Evolutionary conservation across 2,329 filamentous ascomycete genomes (phyloP), one percentile per base, ranked within the genome.

Genomic region (Microcyclospora pomicola): DNA sequence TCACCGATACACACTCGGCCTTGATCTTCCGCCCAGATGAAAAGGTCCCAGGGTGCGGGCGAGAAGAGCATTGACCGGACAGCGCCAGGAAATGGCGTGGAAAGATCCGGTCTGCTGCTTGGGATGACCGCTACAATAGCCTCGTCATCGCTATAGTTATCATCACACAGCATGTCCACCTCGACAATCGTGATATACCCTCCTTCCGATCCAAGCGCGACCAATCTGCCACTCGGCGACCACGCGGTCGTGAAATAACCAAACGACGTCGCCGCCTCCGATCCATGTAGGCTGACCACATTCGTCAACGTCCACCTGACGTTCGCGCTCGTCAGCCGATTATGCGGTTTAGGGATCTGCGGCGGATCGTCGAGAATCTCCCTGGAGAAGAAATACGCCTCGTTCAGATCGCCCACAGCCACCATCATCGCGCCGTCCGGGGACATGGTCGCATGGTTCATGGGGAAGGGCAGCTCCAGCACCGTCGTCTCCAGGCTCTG

Each of bases 391-490:
- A 96, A 77, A 59, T 91, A 95, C 14, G 88, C 75, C 46, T 77
- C 82, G 1, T 85, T 80, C 50, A 87, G 81, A 55, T 98, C 91
- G 31, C 88, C 82, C 32, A 96, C 82, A 2, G 86, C 83, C 5
- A 87, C 72, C 14, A 96, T 68, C 9, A 88, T 63, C 14, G 71
- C 73, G 1, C 87, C 88, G 55, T 95, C 82, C 0, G 88, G 91
- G 6, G 88, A 95, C 37, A 98, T 79, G n/a, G 87, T 75, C 27
- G 87, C 84, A 53, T 92, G 85, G 52, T 98, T 98, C 65, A 96
- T 88, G 46, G 78, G 82, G 54, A 88, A 82, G 5, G 82, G 80
- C 46, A 93, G 80, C 3, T 73, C 69, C 37, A 95, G 65, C 32
- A 77, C 71, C 38, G 82, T 76, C 15, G 92, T 62, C 28, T 80